Evolutionary conservation across 768 basidiomycete species (phyloP).

Genomic region (Leccinum broughii): DNA sequence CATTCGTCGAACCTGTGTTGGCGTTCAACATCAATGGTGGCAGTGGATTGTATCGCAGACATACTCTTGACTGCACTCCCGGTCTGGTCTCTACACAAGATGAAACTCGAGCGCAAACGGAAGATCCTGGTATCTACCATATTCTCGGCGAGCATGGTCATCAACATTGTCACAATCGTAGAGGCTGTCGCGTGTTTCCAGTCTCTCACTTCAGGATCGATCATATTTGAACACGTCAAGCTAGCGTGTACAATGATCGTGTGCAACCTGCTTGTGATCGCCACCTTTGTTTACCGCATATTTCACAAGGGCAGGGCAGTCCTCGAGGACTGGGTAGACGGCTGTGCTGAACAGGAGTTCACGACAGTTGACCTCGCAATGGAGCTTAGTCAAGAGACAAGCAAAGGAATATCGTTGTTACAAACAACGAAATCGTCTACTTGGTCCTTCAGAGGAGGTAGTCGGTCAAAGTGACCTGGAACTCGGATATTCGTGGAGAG

Average conservation of each 20-base stretch:
- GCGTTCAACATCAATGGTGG: not conserved
- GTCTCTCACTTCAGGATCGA: conserved; percentile 6
- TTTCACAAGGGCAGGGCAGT: not conserved
- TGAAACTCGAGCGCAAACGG: conserved; percentile 17
- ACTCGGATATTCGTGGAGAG: not conserved
- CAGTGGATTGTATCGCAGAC: conserved; percentile 26
- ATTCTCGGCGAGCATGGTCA: conserved; percentile 25
- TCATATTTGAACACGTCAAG: conserved; percentile 27
- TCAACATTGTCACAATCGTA: conserved; percentile 21
- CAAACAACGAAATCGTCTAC: conserved; percentile 2
- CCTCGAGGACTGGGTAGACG: not conserved
- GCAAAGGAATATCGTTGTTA: not conserved
- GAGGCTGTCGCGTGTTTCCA: conserved; percentile 12
- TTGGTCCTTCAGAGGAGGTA: conserved; percentile 10
- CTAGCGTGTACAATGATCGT: conserved; percentile 20
- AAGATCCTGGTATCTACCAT: conserved; percentile 20
- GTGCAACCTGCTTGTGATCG: conserved; percentile 27
- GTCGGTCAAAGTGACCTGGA: not conserved
- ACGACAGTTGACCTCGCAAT: conserved; percentile 14
- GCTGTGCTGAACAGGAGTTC: conserved; percentile 2
- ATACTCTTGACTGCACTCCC: conserved; percentile 24
- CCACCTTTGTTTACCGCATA: conserved; percentile 20
- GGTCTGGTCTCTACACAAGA: conserved; percentile 14
- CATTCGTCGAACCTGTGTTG: not conserved
- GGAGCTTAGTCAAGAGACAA: conserved; percentile 3